Evolutionary conservation across 2,329 filamentous ascomycete genomes (phyloP).

Genomic region (Fusarium mexicanum): DNA sequence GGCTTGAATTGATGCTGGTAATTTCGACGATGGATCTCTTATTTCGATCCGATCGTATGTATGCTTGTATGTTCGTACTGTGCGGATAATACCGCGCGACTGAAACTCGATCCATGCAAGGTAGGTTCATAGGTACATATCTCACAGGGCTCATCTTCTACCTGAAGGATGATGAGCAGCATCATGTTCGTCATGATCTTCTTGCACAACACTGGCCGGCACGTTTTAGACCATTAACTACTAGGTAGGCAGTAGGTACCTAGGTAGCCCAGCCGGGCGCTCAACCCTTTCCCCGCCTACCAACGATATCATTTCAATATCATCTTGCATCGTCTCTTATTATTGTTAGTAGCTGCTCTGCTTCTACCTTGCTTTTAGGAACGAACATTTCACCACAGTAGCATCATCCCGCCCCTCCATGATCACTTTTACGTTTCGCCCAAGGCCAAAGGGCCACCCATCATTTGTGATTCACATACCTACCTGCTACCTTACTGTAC

Average conservation of each 20-base stretch:
- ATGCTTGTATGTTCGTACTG: not conserved
- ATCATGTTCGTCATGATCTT: constrained; percentile 29
- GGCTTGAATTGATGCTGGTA: constrained; percentile 4
- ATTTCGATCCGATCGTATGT: constrained; percentile 26
- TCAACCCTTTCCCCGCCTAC: not conserved
- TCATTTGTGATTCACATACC: not conserved
- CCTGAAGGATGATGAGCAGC: not conserved
- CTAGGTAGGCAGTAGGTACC: too few relatives aligned
- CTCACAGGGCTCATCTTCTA: not conserved
- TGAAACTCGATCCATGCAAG: constrained; percentile 11
- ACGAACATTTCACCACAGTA: constrained; percentile 15
- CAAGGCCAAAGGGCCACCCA: not conserved
- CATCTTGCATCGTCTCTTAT: not conserved
- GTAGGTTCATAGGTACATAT: not conserved
- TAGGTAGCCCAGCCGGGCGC: not conserved
- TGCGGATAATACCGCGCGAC: not conserved
- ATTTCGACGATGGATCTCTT: constrained; percentile 7
- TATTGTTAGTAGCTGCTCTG: not conserved
- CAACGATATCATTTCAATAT: not conserved
- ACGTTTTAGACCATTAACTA: constrained; percentile 8
- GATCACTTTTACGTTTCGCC: constrained; percentile 16
- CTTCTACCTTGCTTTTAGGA: not conserved
- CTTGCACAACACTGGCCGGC: constrained; percentile 1
- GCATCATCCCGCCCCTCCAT: constrained; percentile 31
- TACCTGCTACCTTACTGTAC: not conserved